Base-by-base conservation (phyloP, 2,329 filamentous ascomycete species). In the Fusarium algeriense region DNA sequence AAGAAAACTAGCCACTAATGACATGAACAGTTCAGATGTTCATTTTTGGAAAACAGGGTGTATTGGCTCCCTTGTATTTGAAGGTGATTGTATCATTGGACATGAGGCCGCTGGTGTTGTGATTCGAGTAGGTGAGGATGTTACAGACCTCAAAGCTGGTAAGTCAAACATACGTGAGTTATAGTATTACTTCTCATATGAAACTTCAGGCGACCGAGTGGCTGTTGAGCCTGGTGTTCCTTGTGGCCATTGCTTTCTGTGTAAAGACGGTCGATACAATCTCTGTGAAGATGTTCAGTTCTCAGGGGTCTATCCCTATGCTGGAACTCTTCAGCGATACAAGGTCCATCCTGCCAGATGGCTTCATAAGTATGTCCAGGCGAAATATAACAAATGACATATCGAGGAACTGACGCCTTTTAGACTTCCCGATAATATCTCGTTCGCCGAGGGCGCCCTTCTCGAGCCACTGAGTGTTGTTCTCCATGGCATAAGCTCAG, bases 141-240 rank as follows among this genome's bases (percentile, higher is more conserved):
- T 91, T 17, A 81, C 79, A 13, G 78, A 84, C 62, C 74, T 91
- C 15, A 83, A 85, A 69, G 82, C 84, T 17, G 83, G 81, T 83
- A 76, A 70, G 61, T 28, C 28, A 15, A 59, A 12, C 9, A 9
- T 2, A 19, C 34, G 7, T 13, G 5, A 6, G 37, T 6, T 9
- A 19, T 32, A n/a, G 12, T 12, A 12, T 34, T n/a, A 45, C n/a
- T 30, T 44, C 67, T 70, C 11, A 73, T 56, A 38, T 19, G 15
- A 44, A 23, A 9, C 5, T 35, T 4, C 6, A 81, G 89, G 89
- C 14, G 90, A 93, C 74, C 83, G 89, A 55, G 89, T 93, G 13
- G 90, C 90, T 6, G 80, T 93, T 19, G 90, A 93, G 73, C 89
- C 90, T 1, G 89, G 90, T 23, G 87, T 91, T 2, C 88, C 90